Evolutionary conservation across 345 rosid species (phyloP), one percentile per base, ranked within the genome.

Genomic region (Acer yangbiense): DNA sequence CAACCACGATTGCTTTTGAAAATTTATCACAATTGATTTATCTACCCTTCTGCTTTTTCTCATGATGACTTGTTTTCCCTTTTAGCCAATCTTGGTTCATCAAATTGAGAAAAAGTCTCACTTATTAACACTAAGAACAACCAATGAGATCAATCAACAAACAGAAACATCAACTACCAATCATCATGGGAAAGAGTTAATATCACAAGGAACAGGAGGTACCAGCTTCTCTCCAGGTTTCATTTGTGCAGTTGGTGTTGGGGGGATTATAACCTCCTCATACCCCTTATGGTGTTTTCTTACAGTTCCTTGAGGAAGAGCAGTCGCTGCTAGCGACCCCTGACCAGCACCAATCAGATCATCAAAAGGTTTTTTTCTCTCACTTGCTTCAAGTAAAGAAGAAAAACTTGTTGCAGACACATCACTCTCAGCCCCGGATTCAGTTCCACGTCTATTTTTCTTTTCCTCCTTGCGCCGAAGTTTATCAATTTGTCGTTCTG

Each of bases 401-500:
- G 95, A 93, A 90, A 95, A 95, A 81, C 89, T 92, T 78, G 90
- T 82, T 74, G 85, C 81, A 57, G 93, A 87, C 61, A 89, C 84
- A 65, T 91, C 90, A 57, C 71, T 87, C 80, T 91, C 99, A 76
- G 84, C 84, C 69, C 89, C 90, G 79, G 85, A 79, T 76, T 95
- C 99, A 52, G 87, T 77, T 86, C 88, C 93, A 7, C 95, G 94
- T 80, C 90, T 91, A 77, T 89, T 78, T 75, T 90, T 88, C 87
- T 90, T 93, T 90, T 92, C 98, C 87, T 95, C 99, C 88, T 93
- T 95, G 63, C 97, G 98, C 58, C 99, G 91, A 71, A 95, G 94
- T 80, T 95, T 95, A 82, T 95, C 98, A 79, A 93, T 95, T 86
- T 95, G 97, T 81, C 79, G 87, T 75, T 83, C 94, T 57, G 98